Evolutionary conservation across 768 basidiomycete genomes (phyloP), one percentile per base, ranked within the genome.

Genomic region (Phlebiopsis flavidoalba): DNA sequence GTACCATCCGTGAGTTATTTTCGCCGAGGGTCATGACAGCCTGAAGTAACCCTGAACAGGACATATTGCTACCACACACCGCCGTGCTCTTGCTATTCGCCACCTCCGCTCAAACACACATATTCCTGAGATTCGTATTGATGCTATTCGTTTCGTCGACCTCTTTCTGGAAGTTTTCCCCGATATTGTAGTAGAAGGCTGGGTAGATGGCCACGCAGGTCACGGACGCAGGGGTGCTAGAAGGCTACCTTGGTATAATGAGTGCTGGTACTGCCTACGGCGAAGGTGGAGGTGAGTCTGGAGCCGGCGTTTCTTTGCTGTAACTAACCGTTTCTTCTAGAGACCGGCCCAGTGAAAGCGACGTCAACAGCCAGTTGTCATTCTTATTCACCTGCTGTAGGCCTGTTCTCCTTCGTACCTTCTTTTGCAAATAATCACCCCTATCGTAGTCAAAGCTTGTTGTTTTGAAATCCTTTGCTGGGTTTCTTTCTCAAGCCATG

Each of bases 111-210:
- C 89, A 95, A 71, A 95, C 93, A 0, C 91, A 95, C 67, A 96
- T 98, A 51, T 97, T 95, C 71, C 95, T 21, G 93, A 96, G 72
- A 93, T 98, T 61, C 83, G 94, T 15, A 81, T 98, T 43, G 95
- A 98, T 69, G 92, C 93, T 3, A 79, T 96, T 57, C 85, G 87
- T 12, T 84, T 93, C 65, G 73, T 98, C 47, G 82, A 90, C 66
- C 70, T 95, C 22, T 79, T 93, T 45, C 78, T 97, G 3, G 84
- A 88, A 40, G 68, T 77, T 60, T 83, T 89, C 4, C 93, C 95
- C 10, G 78, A 79, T 46, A 74, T 79, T 8, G 84, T 94, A 4
- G 81, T 87, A 3, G 75, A 76, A 55, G 86, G 87, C 8, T 95
- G 91, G 90, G 79, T 80, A 49, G 76, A 79, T 59, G 72, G 69